A percentile compares a stretch with the other conserved stretches of the same genome.
Evolutionary conservation across 805 yeast genomes (phyloP).

Genomic region (Lipomyces sp.): DNA sequence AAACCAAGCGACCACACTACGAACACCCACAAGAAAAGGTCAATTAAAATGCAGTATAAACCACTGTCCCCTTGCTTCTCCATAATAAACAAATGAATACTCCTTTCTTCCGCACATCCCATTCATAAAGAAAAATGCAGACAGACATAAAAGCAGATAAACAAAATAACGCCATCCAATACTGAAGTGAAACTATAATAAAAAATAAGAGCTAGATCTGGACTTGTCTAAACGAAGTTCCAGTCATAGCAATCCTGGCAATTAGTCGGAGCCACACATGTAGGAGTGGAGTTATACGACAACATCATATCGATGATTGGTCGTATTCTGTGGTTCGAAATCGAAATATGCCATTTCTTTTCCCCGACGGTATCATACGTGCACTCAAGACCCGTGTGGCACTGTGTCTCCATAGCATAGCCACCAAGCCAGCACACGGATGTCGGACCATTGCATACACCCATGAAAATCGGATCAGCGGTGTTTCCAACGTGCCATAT

Average conservation of each 20-base stretch:
- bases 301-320: constrained; percentile 70
- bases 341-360: constrained; percentile 73
- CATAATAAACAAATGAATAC: too few relatives aligned
- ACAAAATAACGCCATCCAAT: too few relatives aligned
- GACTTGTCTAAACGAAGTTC: constrained; percentile 15
- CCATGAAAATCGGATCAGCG: constrained; percentile 96
- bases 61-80: too few relatives aligned
- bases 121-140: too few relatives aligned
- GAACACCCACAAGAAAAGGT: too few relatives aligned
- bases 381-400: constrained; percentile 88
- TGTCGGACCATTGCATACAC: constrained; percentile 93
- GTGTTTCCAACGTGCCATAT: constrained; percentile 97
- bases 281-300: constrained; percentile 72
- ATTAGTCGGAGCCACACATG: constrained; percentile 43
- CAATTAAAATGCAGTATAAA: too few relatives aligned
- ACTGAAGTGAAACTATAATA: too few relatives aligned
- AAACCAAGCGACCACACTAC: too few relatives aligned
- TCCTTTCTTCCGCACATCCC: too few relatives aligned
- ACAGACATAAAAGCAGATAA: too few relatives aligned
- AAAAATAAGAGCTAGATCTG: too few relatives aligned
- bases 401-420: constrained; percentile 94
- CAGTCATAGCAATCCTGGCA: constrained; percentile 25
- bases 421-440: constrained; percentile 89
- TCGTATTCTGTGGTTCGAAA: constrained; percentile 85
- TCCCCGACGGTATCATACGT: constrained; percentile 87